Base-by-base conservation (phyloP, 2,329 filamentous ascomycete genomes). In the Cordyceps cateniannulata region DNA sequence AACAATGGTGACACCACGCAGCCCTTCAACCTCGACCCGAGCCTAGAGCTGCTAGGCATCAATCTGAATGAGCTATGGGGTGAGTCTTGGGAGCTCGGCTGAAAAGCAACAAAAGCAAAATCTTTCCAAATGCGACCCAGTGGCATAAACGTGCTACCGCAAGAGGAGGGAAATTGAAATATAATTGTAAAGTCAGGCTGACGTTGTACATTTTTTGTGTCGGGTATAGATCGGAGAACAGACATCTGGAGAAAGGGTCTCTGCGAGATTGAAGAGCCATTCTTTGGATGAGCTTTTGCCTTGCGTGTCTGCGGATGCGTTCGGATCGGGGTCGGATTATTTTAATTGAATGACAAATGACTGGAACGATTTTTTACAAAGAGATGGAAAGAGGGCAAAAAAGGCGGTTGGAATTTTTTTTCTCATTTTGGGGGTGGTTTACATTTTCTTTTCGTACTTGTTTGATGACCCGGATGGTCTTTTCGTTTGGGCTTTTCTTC, bases 11-110 rank as follows among this genome's bases (percentile, higher is more conserved):
- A 72, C 60, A 64, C 67, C 55, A 67, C 70, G 27, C 73, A 75
- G 65, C 73, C 70, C 0, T 77, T 80, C 51, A 82, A 81, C 64
- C 76, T 81, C 32, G 81, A 83, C 61, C 80, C 81, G 62, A 82
- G 77, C 65, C 75, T 83, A 54, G 81, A 83, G 66, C 70, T 81
- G 48, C 70, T 83, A 53, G 81, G 81, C 3, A 73, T 81, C 59
- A 81, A 83, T 63, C 69, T 84, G 55, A 82, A 82, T 62, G 81
- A 83, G 64, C 72, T 84, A 58, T 84, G 81, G 81, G 81, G 79
- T 45, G 80, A 81, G 64, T 75, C 74, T 58, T 78, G 76, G 76
- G 75, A 77, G 64, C 67, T 76, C 62, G 75, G 73, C 60, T 75
- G 66, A 69, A 42, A 42, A 60, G 32, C 59, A 24, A 22, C 32